Conservation (phyloP, 2,329 filamentous ascomycete genomes). For the Bipolaris cookei region DNA sequence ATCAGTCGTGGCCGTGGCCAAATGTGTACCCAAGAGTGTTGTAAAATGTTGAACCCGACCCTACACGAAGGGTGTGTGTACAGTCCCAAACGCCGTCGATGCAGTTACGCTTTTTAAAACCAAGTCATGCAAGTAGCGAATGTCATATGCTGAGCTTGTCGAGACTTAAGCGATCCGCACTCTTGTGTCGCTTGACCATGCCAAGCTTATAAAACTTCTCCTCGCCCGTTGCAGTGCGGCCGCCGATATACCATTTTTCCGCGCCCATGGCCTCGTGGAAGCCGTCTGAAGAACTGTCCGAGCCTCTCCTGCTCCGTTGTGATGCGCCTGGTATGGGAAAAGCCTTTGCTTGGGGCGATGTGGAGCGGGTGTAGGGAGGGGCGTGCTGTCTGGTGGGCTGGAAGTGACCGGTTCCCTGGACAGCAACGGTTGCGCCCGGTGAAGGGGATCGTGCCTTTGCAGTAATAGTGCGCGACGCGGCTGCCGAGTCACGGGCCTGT, state of each 20-base stretch:
- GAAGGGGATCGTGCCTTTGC: conserved; percentile 43
- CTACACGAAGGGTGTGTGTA: conserved; percentile 12
- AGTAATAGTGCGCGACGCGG: conserved; percentile 50
- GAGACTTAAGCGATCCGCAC: conserved; percentile 75
- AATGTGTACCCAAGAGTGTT: conserved; percentile 9
- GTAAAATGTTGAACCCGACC: conserved; percentile 21
- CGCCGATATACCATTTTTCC: conserved; percentile 84
- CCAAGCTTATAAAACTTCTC: conserved; percentile 82
- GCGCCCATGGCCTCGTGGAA: conserved; percentile 74
- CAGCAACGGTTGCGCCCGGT: conserved; percentile 47
- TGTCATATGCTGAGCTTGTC: conserved; percentile 75
- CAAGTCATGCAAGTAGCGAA: neutral
- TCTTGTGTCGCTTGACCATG: conserved; percentile 74
- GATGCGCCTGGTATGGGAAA: conserved; percentile 46
- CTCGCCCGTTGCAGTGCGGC: conserved; percentile 75
- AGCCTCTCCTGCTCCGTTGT: conserved; percentile 64
- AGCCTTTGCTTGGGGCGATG: conserved; percentile 45
- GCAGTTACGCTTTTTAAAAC: conserved; percentile 24
- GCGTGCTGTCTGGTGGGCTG: conserved; percentile 53
- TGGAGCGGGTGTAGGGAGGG: conserved; percentile 47
- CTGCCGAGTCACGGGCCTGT: conserved; percentile 48
- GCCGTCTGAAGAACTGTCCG: conserved; percentile 76
- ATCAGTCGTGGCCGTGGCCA: conserved; percentile 2
- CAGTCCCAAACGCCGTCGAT: conserved; percentile 39
- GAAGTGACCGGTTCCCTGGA: conserved; percentile 48